Evolutionary conservation across 352 stramenopile genomes (phyloP), one percentile per base, ranked within the genome.

Genomic region (Phytophthora citricola): DNA sequence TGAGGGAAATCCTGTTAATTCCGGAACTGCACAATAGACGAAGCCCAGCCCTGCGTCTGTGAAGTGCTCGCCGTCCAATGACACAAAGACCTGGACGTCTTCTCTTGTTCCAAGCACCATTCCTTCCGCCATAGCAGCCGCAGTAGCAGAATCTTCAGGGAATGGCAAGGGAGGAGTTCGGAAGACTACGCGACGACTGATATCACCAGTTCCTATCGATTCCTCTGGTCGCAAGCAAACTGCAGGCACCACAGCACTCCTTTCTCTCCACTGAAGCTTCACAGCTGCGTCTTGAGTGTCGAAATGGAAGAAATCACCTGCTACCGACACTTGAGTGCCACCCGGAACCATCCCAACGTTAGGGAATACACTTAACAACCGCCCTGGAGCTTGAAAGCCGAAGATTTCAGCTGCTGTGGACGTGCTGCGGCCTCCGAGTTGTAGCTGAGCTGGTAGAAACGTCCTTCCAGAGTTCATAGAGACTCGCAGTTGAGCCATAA

Each of bases 221-320:
- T 62, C 50, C 1, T 62, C 58, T 7, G 56, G 44, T 15, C 41
- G 55, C 12, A 72, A 51, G 44, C 81, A 89, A 15, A 53, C 29
- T 6, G 75, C 79, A 22, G 70, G 48, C 10, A 90, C 41, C 15
- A 68, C 49, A 1, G 74, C 12, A 26, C 70, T 59, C 22, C 63
- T 79, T 39, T 78, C 76, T 62, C 58, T 66, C 72, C 79, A 90
- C 26, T 76, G 68, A 5, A 92, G 51, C 31, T 71, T 71, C 2
- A 87, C 78, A 17, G 70, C 63, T 5, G 66, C 72, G 27, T 93
- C 81, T 32, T 86, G 50, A 0, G 82, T 85, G 32, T 90, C 83
- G 41, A 89, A 89, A 27, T 81, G 69, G 27, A 89, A 86, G 29
- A 80, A 87, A 24, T 86, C 70, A 0, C 69, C 73, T 4, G 72